Base-by-base conservation (phyloP, 75 land plant genomes). In the Chamaecyparis obtusa region DNA sequence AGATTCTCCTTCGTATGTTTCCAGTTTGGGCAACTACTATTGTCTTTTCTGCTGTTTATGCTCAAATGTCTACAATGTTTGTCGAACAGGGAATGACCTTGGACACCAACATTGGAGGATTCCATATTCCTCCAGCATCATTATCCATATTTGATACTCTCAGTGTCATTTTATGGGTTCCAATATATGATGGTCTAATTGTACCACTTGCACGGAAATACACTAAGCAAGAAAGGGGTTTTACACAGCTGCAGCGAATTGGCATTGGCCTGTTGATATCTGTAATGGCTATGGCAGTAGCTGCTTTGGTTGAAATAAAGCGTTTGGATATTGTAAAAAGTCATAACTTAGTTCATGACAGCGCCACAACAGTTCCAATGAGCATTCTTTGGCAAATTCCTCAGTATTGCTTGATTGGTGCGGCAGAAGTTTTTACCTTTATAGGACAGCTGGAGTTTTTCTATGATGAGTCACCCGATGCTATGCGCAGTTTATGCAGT, bases 401-500 rank as follows among this genome's bases (percentile, higher is more conserved):
- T 16, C 96, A 96, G 80, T 96, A 96, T 85, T 93, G 95, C 84
- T 69, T 96, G 9, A 84, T 96, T 9, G 97, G 97, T 21, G 93
- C 94, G 46, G 90, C 97, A 15, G 97, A 96, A 64, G 94, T 96
- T 37, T 96, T 95, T 91, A 96, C 96, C 0, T 92, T 92, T 77
- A 90, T 96, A 36, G 97, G 97, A 43, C 96, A 95, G 74, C 36
- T 96, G 74, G 97, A 96, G 86, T 96, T 96, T 87, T 96, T 96
- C 86, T 96, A 96, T 87, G 97, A 96, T 43, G 96, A 96, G 76
- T 90, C 97, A 37, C 96, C 97, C 2, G 97, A 96, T 87, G 96
- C 96, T 48, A 96, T 95, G 96, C 74, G 97, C 14, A 95, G 96
- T 85, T 43, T 95, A 85, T 88, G 91, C 87, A 91, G 93, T 24